A percentile compares a stretch with the other conserved stretches of the same genome.
These are phyloP conservation scores for Kokia cookei DNA, from an alignment of 441 rosid species.

Conservation along the genomic window DNA sequence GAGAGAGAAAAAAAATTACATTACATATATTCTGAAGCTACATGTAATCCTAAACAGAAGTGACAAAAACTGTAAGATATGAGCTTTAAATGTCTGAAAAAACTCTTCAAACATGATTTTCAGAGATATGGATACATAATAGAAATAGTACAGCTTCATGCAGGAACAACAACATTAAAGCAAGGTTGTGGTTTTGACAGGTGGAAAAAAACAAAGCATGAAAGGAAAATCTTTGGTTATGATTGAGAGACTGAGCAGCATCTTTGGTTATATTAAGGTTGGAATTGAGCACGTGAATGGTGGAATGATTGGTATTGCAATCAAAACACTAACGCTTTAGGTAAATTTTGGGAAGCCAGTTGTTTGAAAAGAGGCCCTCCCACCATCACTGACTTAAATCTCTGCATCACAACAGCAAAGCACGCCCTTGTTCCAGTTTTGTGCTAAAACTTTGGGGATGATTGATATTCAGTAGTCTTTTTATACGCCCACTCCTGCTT, in stretches of 20 bases:
- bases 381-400: background rate
- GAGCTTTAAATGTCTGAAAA: background rate
- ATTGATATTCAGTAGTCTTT: background rate
- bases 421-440: background rate
- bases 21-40: background rate
- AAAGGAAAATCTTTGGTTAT: background rate
- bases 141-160: background rate
- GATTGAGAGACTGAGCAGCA: background rate
- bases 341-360: background rate
- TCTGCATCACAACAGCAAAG: background rate
- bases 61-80: background rate
- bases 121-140: background rate
- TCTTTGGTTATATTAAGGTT: conserved; percentile 6
- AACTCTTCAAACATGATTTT: background rate
- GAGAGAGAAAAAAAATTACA: background rate
- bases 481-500: background rate
- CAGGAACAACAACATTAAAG: background rate
- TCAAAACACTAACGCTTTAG: background rate
- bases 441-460: background rate
- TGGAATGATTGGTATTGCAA: background rate
- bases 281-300: background rate
- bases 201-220: background rate
- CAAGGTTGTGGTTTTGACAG: background rate
- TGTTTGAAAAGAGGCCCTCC: background rate
- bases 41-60: background rate